These are phyloP conservation scores for Lactifluus pinguis DNA, from an alignment of 768 basidiomycete genomes.

Conservation along the genomic window DNA sequence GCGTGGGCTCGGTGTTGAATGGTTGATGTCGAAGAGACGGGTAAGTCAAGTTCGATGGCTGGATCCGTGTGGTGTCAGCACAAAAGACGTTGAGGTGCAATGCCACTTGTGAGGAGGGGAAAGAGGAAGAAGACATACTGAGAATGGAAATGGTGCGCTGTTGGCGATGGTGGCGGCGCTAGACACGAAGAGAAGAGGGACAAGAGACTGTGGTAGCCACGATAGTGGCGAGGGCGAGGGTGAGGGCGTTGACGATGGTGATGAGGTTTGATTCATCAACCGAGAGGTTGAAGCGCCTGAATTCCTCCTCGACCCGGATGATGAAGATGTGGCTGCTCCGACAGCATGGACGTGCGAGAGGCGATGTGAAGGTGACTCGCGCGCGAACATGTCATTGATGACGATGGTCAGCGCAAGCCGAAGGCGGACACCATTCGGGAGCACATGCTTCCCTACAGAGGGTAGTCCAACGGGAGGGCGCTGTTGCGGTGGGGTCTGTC, in stretches of 20 bases:
- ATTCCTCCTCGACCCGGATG: conserved; percentile 23
- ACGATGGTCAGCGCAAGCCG: conserved; percentile 67
- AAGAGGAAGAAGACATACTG: conserved; percentile 23
- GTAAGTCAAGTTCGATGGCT: not conserved
- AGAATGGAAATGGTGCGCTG: conserved; percentile 20
- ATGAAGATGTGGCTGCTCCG: conserved; percentile 11
- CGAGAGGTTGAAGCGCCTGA: conserved; percentile 8
- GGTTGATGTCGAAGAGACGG: conserved; percentile 9
- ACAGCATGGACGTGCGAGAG: conserved; percentile 12
- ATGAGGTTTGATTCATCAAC: conserved; percentile 22
- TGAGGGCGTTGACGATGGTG: conserved; percentile 8
- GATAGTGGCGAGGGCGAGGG: not conserved
- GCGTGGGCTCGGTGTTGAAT: conserved; percentile 20
- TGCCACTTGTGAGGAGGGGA: not conserved
- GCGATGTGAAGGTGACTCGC: conserved; percentile 43
- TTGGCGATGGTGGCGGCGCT: not conserved
- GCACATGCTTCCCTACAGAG: conserved; percentile 42
- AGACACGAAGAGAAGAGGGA: conserved; percentile 26
- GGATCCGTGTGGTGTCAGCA: conserved; percentile 20
- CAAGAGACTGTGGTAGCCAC: not conserved
- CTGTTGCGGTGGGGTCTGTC: conserved; percentile 40
- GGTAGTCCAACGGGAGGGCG: conserved; percentile 26
- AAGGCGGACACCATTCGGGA: conserved; percentile 77
- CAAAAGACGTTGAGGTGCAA: not conserved
- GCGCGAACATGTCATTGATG: conserved; percentile 74